Conservation (phyloP, 768 basidiomycete species). For the Russula dissimulans region DNA sequence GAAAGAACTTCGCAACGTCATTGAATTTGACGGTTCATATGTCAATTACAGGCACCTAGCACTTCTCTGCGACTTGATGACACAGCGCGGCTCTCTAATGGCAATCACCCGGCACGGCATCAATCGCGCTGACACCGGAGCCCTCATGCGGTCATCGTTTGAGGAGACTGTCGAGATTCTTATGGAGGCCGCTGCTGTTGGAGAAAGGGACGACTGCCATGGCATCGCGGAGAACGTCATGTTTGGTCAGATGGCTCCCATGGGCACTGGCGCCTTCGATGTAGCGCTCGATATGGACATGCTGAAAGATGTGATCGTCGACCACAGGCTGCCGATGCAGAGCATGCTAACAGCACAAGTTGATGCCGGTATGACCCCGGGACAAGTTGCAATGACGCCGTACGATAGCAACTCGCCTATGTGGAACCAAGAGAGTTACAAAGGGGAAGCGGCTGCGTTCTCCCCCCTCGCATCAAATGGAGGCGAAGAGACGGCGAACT, state of each 20-base stretch:
- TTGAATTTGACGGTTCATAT: constrained; percentile 98
- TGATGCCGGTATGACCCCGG: constrained; percentile 86
- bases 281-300: constrained; percentile 95
- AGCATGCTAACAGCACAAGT: constrained; percentile 67
- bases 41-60: constrained; percentile 98
- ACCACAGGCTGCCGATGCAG: constrained; percentile 85
- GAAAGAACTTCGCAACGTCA: constrained; percentile 88
- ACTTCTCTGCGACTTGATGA: constrained; percentile 97
- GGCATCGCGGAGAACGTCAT: constrained; percentile 99
- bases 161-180: constrained; percentile 99
- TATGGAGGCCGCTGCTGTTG: constrained; percentile 97
- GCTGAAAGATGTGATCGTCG: constrained; percentile 97
- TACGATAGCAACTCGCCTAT: constrained; percentile 89
- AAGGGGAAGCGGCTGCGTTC: constrained; percentile 83
- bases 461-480: constrained; percentile 84
- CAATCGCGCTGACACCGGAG: constrained; percentile 98
- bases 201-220: constrained; percentile 96
- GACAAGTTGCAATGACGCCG: constrained; percentile 91
- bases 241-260: constrained; percentile 99
- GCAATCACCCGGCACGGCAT: constrained; percentile 99
- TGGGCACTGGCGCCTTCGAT: constrained; percentile 97
- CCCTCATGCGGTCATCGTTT: constrained; percentile 97
- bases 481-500: constrained; percentile 73
- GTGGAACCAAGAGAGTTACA: constrained; percentile 66
- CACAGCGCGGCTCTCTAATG: constrained; percentile 89